These are phyloP conservation scores for Camelina hispida DNA, from an alignment of 345 rosid species.

Conservation along the genomic window DNA sequence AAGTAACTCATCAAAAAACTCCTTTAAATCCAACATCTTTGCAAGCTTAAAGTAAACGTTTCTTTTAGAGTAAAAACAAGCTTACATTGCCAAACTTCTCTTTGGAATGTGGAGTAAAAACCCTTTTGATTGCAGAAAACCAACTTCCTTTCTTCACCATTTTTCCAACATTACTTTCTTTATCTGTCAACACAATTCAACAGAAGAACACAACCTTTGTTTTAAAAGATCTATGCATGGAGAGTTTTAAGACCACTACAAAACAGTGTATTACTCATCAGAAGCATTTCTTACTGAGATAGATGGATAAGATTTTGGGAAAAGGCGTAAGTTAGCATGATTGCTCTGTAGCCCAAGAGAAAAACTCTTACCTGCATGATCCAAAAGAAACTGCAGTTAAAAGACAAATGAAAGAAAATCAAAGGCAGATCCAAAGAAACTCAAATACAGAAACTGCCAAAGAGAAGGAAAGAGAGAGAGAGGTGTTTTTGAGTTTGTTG, in stretches of 20 bases:
- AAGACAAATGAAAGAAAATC: conserved; percentile 16
- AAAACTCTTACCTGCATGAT: conserved; percentile 31
- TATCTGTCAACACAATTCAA: conserved; percentile 47
- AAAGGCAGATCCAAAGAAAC: conserved; percentile 36
- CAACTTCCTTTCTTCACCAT: conserved; percentile 98
- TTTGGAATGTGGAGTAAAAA: conserved; percentile 71
- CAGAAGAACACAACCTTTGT: conserved; percentile 23
- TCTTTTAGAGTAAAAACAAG: not conserved
- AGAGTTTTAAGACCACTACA: conserved; percentile 7
- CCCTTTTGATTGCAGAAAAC: conserved; percentile 93
- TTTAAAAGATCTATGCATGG: conserved; percentile 38
- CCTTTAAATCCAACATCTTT: conserved; percentile 26
- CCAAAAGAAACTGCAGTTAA: conserved; percentile 27
- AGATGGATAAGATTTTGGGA: conserved; percentile 11
- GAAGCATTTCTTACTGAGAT: conserved; percentile 23
- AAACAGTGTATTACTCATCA: not conserved
- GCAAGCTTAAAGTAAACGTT: conserved; percentile 24
- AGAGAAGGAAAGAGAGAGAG: conserved; percentile 30
- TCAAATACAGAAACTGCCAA: conserved; percentile 34
- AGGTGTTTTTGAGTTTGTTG: conserved; percentile 31
- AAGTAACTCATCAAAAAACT: conserved; percentile 25
- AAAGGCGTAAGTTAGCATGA: conserved; percentile 28
- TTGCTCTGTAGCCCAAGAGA: not conserved
- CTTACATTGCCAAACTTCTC: conserved; percentile 73
- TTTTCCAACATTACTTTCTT: conserved; percentile 64